phyloP scores from a whole-genome alignment of 768 basidiomycete species.

The Agrocybe praecox region DNA sequence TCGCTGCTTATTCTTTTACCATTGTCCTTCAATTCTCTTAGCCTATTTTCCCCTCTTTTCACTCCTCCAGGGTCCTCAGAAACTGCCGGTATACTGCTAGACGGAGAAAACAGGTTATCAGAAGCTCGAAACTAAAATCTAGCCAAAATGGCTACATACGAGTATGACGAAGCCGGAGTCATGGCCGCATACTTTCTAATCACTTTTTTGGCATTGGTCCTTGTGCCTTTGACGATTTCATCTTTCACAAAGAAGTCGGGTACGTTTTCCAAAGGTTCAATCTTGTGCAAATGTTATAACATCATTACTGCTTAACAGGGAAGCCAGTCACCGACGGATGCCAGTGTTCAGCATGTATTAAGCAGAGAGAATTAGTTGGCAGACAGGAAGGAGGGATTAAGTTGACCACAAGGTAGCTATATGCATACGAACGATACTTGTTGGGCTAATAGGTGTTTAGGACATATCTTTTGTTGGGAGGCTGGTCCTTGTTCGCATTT shows the following conservation, averaged over 20 bases:
- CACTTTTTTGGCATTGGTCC: conserved; percentile 82
- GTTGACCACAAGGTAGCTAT: conserved; percentile 48
- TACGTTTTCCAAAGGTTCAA: conserved; percentile 20
- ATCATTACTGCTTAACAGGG: conserved; percentile 7
- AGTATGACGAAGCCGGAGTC: conserved; percentile 84
- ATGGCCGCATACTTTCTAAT: conserved; percentile 92
- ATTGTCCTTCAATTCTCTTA: not conserved
- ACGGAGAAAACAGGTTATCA: not conserved
- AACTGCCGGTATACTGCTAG: not conserved
- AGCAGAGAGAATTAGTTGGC: conserved; percentile 50
- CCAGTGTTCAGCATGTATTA: conserved; percentile 61
- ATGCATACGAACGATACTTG: not conserved
- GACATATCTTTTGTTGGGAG: conserved; percentile 58
- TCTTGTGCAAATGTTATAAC: not conserved
- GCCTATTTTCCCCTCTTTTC: not conserved
- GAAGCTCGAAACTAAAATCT: not conserved
- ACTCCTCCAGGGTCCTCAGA: not conserved
- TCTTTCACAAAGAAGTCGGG: conserved; percentile 45
- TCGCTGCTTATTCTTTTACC: conserved; percentile 11
- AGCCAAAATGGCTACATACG: conserved; percentile 72
- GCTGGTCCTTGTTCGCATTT: conserved; percentile 75
- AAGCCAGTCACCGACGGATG: conserved; percentile 49
- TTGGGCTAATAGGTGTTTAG: conserved; percentile 35
- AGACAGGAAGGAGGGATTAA: conserved; percentile 46
- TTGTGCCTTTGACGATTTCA: conserved; percentile 76